Conservation (phyloP, 306 rosid genomes). For the Quercus mongolica region DNA sequence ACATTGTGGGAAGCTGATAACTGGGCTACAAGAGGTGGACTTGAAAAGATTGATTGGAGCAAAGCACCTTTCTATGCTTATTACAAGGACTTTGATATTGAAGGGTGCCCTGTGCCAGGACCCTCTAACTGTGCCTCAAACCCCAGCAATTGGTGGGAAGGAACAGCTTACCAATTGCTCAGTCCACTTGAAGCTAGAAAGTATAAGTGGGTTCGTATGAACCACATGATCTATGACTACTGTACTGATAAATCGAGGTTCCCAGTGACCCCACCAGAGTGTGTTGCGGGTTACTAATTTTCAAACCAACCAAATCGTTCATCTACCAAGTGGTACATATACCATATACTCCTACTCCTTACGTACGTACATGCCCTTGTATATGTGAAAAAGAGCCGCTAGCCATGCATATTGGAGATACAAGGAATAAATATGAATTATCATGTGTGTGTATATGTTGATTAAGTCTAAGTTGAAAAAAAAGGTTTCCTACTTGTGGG, state of each 20-base stretch:
- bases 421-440: neutral
- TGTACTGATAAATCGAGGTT: constrained; percentile 71
- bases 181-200: constrained; percentile 45
- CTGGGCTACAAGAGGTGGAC: constrained; percentile 97
- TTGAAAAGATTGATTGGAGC: constrained; percentile 95
- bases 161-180: constrained; percentile 50
- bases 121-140: constrained; percentile 56
- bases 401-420: neutral
- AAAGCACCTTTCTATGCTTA: constrained; percentile 81
- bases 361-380: neutral
- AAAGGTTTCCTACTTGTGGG: constrained; percentile 12
- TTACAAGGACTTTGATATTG: constrained; percentile 86
- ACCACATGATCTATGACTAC: constrained; percentile 85
- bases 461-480: neutral
- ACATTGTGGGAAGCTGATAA: constrained; percentile 94
- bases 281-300: constrained; percentile 47
- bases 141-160: constrained; percentile 87
- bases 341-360: neutral
- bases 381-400: neutral
- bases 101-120: constrained; percentile 79
- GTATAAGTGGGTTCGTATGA: constrained; percentile 84
- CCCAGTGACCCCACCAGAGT: constrained; percentile 71
- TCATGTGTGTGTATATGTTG: constrained; percentile 1
- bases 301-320: neutral
- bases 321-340: constrained; percentile 13